A percentile compares a stretch with the other conserved stretches of the same genome.
These are phyloP conservation scores for Pseudoscleropodium purum DNA, from an alignment of 225 moss, liverwort and hornwort species.

Conservation along the genomic window DNA sequence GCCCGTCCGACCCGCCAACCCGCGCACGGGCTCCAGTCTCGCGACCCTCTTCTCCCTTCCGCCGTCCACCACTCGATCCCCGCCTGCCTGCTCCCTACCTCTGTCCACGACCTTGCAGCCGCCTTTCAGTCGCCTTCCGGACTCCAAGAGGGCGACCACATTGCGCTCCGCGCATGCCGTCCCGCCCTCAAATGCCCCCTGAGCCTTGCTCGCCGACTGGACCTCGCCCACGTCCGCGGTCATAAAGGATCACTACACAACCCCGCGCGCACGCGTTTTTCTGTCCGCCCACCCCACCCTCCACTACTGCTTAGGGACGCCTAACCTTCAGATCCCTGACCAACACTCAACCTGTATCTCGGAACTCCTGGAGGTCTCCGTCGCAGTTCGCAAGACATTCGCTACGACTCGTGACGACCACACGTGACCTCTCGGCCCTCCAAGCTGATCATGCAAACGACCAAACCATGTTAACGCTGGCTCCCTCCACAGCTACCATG, in stretches of 20 bases:
- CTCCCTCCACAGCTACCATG: not conserved
- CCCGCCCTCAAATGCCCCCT: constrained; percentile 6
- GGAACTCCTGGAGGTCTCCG: constrained; percentile 56
- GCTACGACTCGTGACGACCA: constrained; percentile 11
- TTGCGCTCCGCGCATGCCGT: constrained; percentile 16
- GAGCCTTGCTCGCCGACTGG: constrained; percentile 43
- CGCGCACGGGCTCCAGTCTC: not conserved
- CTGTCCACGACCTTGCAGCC: constrained; percentile 16
- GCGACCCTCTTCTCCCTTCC: not conserved
- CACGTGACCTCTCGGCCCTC: not conserved
- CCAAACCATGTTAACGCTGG: not conserved
- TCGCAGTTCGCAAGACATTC: constrained; percentile 74
- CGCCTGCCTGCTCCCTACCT: not conserved
- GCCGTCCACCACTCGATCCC: not conserved
- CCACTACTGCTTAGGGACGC: not conserved
- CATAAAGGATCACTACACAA: constrained; percentile 28
- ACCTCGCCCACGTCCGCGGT: constrained; percentile 58
- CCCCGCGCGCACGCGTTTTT: not conserved
- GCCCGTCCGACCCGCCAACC: constrained; percentile 4
- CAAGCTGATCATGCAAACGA: not conserved
- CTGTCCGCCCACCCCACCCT: not conserved
- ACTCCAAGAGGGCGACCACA: constrained; percentile 1
- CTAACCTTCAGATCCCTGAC: constrained; percentile 71
- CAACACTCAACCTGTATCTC: constrained; percentile 49
- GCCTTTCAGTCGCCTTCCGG: constrained; percentile 18